Evolutionary conservation across 768 basidiomycete genomes (phyloP).

Genomic region (Suillus fuscotomentosus): DNA sequence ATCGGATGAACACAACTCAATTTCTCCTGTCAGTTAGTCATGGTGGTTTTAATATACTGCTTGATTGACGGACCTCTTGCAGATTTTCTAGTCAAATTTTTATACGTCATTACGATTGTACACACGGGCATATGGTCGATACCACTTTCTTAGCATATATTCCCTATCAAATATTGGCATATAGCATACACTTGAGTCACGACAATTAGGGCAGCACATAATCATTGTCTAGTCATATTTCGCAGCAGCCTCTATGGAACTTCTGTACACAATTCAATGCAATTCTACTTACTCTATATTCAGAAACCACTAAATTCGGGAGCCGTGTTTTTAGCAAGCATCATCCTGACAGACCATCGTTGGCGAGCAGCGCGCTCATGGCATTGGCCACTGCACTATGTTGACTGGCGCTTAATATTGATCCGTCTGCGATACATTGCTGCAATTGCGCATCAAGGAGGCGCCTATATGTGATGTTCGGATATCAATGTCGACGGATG

Average conservation of each 20-base stretch:
- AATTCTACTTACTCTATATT: neutral
- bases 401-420: conserved; percentile 41
- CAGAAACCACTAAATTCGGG: neutral
- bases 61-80: neutral
- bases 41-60: neutral
- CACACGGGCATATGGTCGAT: neutral
- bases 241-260: neutral
- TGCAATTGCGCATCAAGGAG: conserved; percentile 69
- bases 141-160: neutral
- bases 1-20: neutral
- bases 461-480: conserved; percentile 38
- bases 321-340: neutral
- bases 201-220: neutral
- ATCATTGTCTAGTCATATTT: neutral
- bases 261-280: neutral
- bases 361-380: conserved; percentile 38
- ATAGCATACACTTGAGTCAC: neutral
- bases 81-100: neutral
- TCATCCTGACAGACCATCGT: conserved; percentile 31
- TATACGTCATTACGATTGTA: neutral
- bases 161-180: neutral
- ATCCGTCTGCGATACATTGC: conserved; percentile 63
- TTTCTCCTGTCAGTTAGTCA: neutral
- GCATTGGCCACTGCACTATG: conserved; percentile 54
- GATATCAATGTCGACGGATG: neutral